Evolutionary conservation across 805 yeast genomes (phyloP).

Genomic region (Jamesozyma jinghongensis): DNA sequence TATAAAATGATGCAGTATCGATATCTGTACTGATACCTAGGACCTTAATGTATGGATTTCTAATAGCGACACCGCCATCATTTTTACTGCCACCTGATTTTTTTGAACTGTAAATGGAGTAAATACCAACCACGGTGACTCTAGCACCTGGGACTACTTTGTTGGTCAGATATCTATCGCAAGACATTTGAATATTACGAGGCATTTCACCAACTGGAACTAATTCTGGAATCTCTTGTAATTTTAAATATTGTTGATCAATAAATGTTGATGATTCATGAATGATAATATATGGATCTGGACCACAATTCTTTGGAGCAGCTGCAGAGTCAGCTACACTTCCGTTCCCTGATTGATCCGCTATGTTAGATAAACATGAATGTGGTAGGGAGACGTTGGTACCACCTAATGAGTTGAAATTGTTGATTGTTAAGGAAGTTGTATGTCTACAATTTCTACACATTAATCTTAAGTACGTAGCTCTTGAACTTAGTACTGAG

Average conservation of each 20-base stretch:
- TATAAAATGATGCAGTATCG: slow-evolving; percentile 56
- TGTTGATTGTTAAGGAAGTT: slow-evolving; percentile 40
- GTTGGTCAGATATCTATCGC: slow-evolving; percentile 84
- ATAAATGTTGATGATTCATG: slow-evolving; percentile 92
- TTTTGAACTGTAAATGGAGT: slow-evolving; percentile 79
- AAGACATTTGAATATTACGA: slow-evolving; percentile 76
- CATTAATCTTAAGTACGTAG: slow-evolving; percentile 72
- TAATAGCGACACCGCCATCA: slow-evolving; percentile 58
- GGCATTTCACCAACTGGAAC: slow-evolving; percentile 99
- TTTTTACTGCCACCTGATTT: slow-evolving; percentile 39
- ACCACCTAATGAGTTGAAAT: slow-evolving; percentile 29
- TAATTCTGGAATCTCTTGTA: slow-evolving; percentile 97
- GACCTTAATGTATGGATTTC: slow-evolving; percentile 84
- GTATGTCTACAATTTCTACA: slow-evolving; percentile 86
- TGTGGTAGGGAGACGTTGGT: slow-evolving; percentile 26
- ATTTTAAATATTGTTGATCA: slow-evolving; percentile 87
- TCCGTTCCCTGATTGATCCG: slow-evolving; percentile 7
- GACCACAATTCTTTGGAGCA: slow-evolving; percentile 50
- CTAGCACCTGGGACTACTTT: slow-evolving; percentile 91
- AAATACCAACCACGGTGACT: slow-evolving; percentile 85
- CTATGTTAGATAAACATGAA: slow-evolving; percentile 21
- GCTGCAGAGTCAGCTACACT: slow-evolving; percentile 4
- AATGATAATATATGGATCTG: slow-evolving; percentile 85
- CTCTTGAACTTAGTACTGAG: slow-evolving; percentile 79
- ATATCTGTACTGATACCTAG: slow-evolving; percentile 79